phyloP scores from a whole-genome alignment of 202 grass and related monocot species.

The Setaria viridis region DNA sequence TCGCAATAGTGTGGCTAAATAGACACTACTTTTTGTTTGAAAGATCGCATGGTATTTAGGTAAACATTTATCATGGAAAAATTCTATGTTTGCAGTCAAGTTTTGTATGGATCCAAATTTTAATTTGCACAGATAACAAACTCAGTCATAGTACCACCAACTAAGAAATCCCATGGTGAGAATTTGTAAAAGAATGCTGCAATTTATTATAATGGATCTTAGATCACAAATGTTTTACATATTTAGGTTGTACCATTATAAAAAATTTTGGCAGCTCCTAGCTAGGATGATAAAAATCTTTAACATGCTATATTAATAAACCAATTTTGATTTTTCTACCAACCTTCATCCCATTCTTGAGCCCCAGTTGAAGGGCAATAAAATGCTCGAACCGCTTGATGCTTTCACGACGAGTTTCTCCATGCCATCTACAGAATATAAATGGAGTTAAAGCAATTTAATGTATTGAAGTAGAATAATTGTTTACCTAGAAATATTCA shows the following conservation, averaged over 20 bases:
- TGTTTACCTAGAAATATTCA: neutral
- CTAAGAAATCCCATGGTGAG: too few relatives aligned
- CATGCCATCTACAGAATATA: slow-evolving; percentile 53
- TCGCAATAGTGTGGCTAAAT: neutral
- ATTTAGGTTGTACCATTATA: too few relatives aligned
- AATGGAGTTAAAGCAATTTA: neutral
- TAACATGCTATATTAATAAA: neutral
- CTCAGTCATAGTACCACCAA: neutral
- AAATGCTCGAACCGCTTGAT: slow-evolving; percentile 72
- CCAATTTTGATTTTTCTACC: neutral
- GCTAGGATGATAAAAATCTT: too few relatives aligned
- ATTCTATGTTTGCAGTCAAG: too few relatives aligned
- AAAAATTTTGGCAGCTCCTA: too few relatives aligned
- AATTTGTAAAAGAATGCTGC: too few relatives aligned
- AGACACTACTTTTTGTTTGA: neutral
- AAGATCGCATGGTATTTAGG: too few relatives aligned
- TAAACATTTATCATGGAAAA: too few relatives aligned
- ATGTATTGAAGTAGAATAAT: too few relatives aligned
- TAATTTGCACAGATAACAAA: neutral
- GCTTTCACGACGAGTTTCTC: slow-evolving; percentile 63
- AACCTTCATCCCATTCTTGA: slow-evolving; percentile 76
- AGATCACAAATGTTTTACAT: too few relatives aligned
- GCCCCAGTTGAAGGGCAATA: slow-evolving; percentile 68
- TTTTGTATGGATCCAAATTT: neutral
- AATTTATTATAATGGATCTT: too few relatives aligned